These are phyloP conservation scores for Fusarium longipes DNA, from an alignment of 2,329 filamentous ascomycete species.

Conservation along the genomic window DNA sequence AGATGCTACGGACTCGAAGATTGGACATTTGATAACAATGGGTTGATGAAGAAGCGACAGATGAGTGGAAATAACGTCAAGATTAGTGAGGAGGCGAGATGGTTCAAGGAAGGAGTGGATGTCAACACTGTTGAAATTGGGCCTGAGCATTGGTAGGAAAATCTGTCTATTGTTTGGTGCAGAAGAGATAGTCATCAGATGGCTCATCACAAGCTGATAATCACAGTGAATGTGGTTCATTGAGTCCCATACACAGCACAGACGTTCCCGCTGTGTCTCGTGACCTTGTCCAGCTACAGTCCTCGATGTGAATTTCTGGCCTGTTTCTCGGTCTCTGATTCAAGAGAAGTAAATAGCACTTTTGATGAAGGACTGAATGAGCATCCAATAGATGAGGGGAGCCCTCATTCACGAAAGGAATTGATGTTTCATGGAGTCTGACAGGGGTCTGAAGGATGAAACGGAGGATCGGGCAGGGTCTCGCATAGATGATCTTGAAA, in stretches of 20 bases:
- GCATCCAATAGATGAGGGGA: background rate
- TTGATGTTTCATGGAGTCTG: slow-evolving; percentile 3
- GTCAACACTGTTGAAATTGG: slow-evolving; percentile 73
- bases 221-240: too few relatives aligned
- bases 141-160: slow-evolving; percentile 26
- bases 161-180: too few relatives aligned
- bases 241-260: background rate
- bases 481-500: slow-evolving; percentile 35
- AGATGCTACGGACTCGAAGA: slow-evolving; percentile 87
- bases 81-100: slow-evolving; percentile 70
- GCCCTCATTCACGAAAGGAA: background rate
- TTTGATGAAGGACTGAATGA: slow-evolving; percentile 1
- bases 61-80: slow-evolving; percentile 81
- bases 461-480: slow-evolving; percentile 29
- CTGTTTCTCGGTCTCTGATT: background rate
- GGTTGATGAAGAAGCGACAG: slow-evolving; percentile 77
- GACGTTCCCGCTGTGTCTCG: too few relatives aligned
- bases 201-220: too few relatives aligned
- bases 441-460: slow-evolving; percentile 20
- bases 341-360: background rate
- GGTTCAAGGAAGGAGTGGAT: slow-evolving; percentile 77
- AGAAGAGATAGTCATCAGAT: background rate
- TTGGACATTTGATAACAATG: slow-evolving; percentile 78
- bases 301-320: background rate
- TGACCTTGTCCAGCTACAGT: background rate